Evolutionary conservation across 2,329 filamentous ascomycete genomes (phyloP), one percentile per base, ranked within the genome.

Genomic region (Chaetoscypha palmicola): DNA sequence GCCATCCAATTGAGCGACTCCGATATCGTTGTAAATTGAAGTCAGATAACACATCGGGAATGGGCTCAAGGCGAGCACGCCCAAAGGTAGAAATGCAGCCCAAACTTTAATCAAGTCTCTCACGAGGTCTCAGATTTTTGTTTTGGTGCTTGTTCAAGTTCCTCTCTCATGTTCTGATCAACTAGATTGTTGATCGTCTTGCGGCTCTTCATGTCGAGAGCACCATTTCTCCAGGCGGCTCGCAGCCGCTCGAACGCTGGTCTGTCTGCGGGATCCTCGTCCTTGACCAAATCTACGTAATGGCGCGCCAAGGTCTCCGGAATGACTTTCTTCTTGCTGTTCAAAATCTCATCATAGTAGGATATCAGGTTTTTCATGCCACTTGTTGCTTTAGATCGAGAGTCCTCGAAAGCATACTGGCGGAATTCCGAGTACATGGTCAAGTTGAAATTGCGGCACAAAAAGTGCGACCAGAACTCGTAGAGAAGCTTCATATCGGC

Each of bases 391-490:
- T 66, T 65, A 56, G 68, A 68, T 50, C 71, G 63, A 45, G 73
- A 69, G 64, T 89, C 84, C 59, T 81, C 77, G 49, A 81, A 66
- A 43, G 84, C 83, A 61, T 76, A 71, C 56, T 69, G 68, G 51
- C 78, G 77, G 66, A 89, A 88, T 62, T 89, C 83, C 59, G 77
- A 69, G 66, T 89, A 89, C 77, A 90, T 85, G 59, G 69, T 70
- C 46, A 73, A 70, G 63, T 89, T 85, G 73, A 89, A 88, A 65
- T 84, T 81, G 57, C 77, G 73, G 50, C 79, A 73, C 51, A 89
- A 71, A 59, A 84, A 86, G 61, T 83, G 76, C 16, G 79, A 78
- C 82, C 83, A 89, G 67, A 86, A 86, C 51, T 79, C 73, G 66
- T 87, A 88, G 22, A 86, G 72, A 46, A 78, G 71, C 58, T 77